Percentiles rank a stretch among this genome's conserved stretches.
phyloP scores from a whole-genome alignment of 2,329 filamentous ascomycete species.

The Eurotiales sp. region DNA sequence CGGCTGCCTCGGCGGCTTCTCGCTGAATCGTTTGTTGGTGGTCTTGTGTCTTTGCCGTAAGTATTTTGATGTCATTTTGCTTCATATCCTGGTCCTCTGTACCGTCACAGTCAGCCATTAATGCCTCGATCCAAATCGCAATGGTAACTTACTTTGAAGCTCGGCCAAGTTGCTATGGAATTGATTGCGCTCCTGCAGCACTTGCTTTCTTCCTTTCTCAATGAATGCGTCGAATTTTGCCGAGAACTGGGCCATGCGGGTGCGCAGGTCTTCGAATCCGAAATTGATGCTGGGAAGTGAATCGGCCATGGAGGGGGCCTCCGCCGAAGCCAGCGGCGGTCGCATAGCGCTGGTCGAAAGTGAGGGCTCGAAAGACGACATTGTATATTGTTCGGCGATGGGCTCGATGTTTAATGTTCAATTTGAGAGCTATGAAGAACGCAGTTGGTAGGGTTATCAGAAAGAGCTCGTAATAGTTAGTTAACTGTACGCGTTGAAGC shows the following conservation, averaged over 20 bases:
- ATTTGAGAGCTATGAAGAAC: too few species aligned
- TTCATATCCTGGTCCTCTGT: conserved; percentile 88
- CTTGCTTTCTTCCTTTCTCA: conserved; percentile 80
- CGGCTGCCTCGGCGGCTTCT: conserved; percentile 58
- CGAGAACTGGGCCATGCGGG: conserved; percentile 91
- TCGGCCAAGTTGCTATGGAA: conserved; percentile 89
- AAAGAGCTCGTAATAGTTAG: too few species aligned
- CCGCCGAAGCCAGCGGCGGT: conserved; percentile 48
- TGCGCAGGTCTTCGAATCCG: conserved; percentile 90
- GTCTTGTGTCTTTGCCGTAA: conserved; percentile 53
- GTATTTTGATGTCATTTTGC: conserved; percentile 79
- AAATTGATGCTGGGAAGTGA: conserved; percentile 86
- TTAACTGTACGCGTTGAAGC: too few species aligned
- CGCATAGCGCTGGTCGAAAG: conserved; percentile 53
- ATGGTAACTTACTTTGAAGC: conserved; percentile 64
- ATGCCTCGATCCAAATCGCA: background rate
- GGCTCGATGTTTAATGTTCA: too few species aligned
- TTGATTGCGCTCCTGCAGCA: conserved; percentile 88
- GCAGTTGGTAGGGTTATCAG: too few species aligned
- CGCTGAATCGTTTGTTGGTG: conserved; percentile 56
- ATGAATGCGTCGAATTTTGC: conserved; percentile 90
- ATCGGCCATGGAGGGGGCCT: conserved; percentile 59
- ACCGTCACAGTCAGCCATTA: background rate
- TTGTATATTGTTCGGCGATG: conserved; percentile 13
- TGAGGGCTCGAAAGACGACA: conserved; percentile 55